Evolutionary conservation across 2,329 filamentous ascomycete genomes (phyloP).

Genomic region (Cercospora janseana): DNA sequence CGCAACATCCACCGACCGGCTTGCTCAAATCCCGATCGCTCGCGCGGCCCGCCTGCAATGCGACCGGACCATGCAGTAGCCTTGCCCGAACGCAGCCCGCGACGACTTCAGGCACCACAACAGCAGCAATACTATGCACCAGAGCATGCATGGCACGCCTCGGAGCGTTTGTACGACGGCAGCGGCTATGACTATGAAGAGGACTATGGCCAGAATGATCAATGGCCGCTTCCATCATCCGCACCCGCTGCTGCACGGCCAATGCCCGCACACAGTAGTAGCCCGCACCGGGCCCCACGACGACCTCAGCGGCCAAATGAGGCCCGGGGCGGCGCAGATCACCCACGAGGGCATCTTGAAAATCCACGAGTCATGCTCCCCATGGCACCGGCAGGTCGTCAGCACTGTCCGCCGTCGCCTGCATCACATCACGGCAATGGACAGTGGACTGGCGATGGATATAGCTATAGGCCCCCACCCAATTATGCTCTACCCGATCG

Average conservation of each 20-base stretch:
- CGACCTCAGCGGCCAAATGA: slow-evolving; percentile 33
- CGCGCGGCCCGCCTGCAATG: slow-evolving; percentile 24
- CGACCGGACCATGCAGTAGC: slow-evolving; percentile 19
- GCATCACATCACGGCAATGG: slow-evolving; percentile 32
- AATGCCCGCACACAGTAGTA: slow-evolving; percentile 4
- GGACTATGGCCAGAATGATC: slow-evolving; percentile 23
- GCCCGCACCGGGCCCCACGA: slow-evolving; percentile 27
- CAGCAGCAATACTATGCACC: slow-evolving; percentile 17
- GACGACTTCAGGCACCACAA: slow-evolving; percentile 17
- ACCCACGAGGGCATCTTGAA: slow-evolving; percentile 18
- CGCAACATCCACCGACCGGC: slow-evolving; percentile 19
- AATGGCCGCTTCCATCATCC: slow-evolving; percentile 31
- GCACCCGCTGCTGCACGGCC: slow-evolving; percentile 14
- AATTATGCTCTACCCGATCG: slow-evolving; percentile 23
- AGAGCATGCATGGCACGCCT: slow-evolving; percentile 18
- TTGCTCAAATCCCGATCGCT: slow-evolving; percentile 16
- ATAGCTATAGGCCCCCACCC: slow-evolving; percentile 27
- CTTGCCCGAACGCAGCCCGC: slow-evolving; percentile 14
- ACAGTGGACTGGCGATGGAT: slow-evolving; percentile 35
- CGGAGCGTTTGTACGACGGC: slow-evolving; percentile 31
- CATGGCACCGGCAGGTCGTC: slow-evolving; percentile 18
- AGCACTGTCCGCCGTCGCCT: slow-evolving; percentile 22
- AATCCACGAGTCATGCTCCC: slow-evolving; percentile 24
- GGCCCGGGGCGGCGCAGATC: slow-evolving; percentile 14
- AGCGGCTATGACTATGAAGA: slow-evolving; percentile 29